Evolutionary conservation across 345 rosid genomes (phyloP).

Genomic region (Lumnitzera racemosa): DNA sequence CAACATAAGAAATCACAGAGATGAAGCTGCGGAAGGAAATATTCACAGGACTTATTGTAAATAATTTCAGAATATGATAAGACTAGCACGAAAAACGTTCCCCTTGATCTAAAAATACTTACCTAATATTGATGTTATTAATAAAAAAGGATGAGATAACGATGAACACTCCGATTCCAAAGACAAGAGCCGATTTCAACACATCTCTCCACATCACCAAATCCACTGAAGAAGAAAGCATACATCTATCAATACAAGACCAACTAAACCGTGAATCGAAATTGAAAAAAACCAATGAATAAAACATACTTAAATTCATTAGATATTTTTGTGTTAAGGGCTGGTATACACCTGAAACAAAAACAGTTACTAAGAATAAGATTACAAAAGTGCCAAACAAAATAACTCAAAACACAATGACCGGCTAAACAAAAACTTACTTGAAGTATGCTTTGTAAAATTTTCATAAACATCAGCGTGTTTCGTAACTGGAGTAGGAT

Average conservation of each 20-base stretch:
- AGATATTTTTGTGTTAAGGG: constrained; percentile 39
- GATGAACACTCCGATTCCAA: constrained; percentile 71
- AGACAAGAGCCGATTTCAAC: constrained; percentile 65
- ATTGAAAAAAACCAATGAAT: background rate
- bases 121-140: constrained; percentile 67
- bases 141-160: constrained; percentile 74
- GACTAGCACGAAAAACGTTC: background rate
- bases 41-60: background rate
- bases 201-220: constrained; percentile 91
- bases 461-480: constrained; percentile 32
- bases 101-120: constrained; percentile 2
- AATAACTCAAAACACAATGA: background rate
- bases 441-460: constrained; percentile 23
- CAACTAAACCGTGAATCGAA: background rate
- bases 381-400: background rate
- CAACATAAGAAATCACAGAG: constrained; percentile 72
- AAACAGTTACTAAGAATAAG: constrained; percentile 3
- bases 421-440: constrained; percentile 14
- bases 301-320: constrained; percentile 53
- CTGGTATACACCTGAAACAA: constrained; percentile 22
- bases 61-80: background rate
- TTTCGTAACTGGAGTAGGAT: constrained; percentile 39
- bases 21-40: constrained; percentile 48
- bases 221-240: constrained; percentile 51
- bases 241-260: background rate